These are phyloP conservation scores for Cercospora sesami DNA, from an alignment of 2,329 filamentous ascomycete species.

Conservation along the genomic window DNA sequence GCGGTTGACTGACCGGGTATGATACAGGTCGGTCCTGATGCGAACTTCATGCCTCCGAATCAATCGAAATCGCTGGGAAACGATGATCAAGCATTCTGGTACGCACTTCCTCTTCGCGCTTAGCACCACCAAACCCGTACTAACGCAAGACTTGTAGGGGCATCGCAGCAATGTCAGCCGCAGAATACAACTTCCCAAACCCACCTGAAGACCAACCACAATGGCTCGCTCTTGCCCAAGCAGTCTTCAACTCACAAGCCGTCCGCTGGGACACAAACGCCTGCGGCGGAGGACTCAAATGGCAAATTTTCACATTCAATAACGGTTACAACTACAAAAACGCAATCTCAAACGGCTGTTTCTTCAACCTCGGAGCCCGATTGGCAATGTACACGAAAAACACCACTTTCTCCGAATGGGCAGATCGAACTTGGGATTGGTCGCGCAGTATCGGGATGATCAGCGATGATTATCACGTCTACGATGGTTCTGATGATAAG, in stretches of 20 bases:
- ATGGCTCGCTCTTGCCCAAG: conserved; percentile 46
- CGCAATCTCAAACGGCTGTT: conserved; percentile 50
- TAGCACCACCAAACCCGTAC: not conserved
- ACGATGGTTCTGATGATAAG: conserved; percentile 46
- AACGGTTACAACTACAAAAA: conserved; percentile 50
- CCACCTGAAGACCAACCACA: conserved; percentile 42
- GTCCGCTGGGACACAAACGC: conserved; percentile 37
- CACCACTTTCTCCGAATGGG: conserved; percentile 64
- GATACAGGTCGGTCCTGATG: conserved; percentile 31
- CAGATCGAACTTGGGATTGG: conserved; percentile 43
- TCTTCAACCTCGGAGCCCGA: conserved; percentile 48
- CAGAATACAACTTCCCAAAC: conserved; percentile 51
- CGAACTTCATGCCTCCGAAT: conserved; percentile 57
- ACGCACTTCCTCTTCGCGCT: not conserved
- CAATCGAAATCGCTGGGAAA: conserved; percentile 47
- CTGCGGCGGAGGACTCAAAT: conserved; percentile 41
- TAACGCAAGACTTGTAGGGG: conserved; percentile 30
- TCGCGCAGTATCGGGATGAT: conserved; percentile 55
- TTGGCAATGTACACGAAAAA: conserved; percentile 39
- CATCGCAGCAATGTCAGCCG: conserved; percentile 56
- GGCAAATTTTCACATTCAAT: conserved; percentile 45
- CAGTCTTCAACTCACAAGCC: conserved; percentile 42
- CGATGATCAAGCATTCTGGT: conserved; percentile 59
- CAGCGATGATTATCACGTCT: conserved; percentile 41
- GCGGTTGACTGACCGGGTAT: not conserved